Evolutionary conservation across 176 grass and related monocot species (phyloP).

Genomic region (Triticum urartu): DNA sequence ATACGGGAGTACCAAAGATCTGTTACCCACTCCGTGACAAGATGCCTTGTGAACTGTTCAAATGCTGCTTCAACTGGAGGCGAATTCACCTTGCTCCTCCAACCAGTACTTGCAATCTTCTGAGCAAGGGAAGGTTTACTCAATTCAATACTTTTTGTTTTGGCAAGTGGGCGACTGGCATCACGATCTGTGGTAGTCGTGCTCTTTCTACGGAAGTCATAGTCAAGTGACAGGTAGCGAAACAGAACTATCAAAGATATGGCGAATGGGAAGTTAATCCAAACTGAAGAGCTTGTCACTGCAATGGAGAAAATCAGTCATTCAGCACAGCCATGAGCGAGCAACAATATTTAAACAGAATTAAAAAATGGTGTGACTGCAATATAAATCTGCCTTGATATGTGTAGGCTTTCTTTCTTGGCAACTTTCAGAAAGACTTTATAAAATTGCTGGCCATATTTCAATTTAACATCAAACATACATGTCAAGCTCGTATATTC

Average conservation of each 20-base stretch:
- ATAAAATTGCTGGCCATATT: background rate
- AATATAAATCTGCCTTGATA: background rate
- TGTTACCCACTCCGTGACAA: slow-evolving; percentile 86
- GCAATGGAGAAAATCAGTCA: slow-evolving; percentile 28
- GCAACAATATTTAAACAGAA: background rate
- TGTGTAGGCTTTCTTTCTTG: background rate
- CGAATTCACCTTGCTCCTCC: slow-evolving; percentile 89
- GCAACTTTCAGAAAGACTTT: background rate
- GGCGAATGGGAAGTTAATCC: slow-evolving; percentile 87
- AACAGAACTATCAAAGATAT: slow-evolving; percentile 66
- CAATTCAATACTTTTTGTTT: slow-evolving; percentile 49
- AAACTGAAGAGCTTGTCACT: slow-evolving; percentile 98
- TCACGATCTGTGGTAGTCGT: slow-evolving; percentile 10
- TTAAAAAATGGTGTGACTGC: background rate
- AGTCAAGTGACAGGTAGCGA: slow-evolving; percentile 82
- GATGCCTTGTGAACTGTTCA: slow-evolving; percentile 83
- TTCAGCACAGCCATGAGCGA: slow-evolving; percentile 1
- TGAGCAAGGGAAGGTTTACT: slow-evolving; percentile 27
- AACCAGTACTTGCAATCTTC: slow-evolving; percentile 50
- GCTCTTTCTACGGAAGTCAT: slow-evolving; percentile 72
- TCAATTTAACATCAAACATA: background rate
- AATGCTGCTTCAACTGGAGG: slow-evolving; percentile 83
- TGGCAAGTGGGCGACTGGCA: slow-evolving; percentile 21
- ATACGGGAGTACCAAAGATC: slow-evolving; percentile 96
- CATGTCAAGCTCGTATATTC: background rate